A percentile compares a stretch with the other conserved stretches of the same genome.
phyloP scores from a whole-genome alignment of 2,329 filamentous ascomycete species.

The Teratosphaeria gauchensis region DNA sequence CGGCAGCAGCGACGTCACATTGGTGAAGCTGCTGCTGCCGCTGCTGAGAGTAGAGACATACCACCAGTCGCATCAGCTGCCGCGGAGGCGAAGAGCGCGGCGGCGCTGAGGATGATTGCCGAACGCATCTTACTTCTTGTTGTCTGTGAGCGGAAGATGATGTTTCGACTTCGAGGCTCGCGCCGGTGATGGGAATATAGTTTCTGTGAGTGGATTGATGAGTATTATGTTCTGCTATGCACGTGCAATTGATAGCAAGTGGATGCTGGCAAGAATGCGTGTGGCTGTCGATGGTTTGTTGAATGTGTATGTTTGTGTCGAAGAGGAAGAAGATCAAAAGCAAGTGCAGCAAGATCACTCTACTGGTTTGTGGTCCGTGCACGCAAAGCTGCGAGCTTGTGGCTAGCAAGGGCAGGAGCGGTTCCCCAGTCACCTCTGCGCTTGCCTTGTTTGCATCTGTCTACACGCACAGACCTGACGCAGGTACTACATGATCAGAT shows the following conservation, averaged over 20 bases:
- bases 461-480: not conserved
- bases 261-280: not conserved
- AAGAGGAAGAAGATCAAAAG: not conserved
- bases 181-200: not conserved
- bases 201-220: not conserved
- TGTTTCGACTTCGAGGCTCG: not conserved
- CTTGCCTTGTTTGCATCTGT: not conserved
- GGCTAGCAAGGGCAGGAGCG: not conserved
- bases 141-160: not conserved
- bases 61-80: conserved; percentile 18
- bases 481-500: not conserved
- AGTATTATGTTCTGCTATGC: not conserved
- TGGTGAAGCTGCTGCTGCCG: not conserved
- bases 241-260: not conserved
- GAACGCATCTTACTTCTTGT: conserved; percentile 15
- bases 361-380: not conserved
- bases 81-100: conserved; percentile 15
- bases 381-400: not conserved
- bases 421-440: not conserved
- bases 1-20: not conserved
- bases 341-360: not conserved
- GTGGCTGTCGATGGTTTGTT: not conserved
- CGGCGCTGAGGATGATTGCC: conserved; percentile 14
- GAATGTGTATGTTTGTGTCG: not conserved
- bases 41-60: conserved; percentile 2